Evolutionary conservation across 2,329 filamentous ascomycete species (phyloP).

Genomic region (Fusarium piperis): DNA sequence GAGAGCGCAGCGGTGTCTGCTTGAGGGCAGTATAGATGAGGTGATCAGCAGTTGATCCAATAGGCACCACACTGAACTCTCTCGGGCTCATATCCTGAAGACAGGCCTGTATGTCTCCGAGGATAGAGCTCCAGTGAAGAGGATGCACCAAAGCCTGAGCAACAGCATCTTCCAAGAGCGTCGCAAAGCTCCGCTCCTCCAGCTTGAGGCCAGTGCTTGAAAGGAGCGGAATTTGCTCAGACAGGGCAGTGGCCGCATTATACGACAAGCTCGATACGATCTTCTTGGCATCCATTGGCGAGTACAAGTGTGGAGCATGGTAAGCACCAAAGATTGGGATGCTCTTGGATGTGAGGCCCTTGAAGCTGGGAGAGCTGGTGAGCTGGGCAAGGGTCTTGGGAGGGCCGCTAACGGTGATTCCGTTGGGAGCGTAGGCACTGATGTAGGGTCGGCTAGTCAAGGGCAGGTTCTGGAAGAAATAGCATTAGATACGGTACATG

Average conservation of each 20-base stretch:
- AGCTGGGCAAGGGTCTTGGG: constrained; percentile 26
- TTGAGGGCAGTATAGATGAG: constrained; percentile 34
- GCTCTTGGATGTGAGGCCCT: constrained; percentile 9
- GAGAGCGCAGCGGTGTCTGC: constrained; percentile 19
- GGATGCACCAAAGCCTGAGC: constrained; percentile 18
- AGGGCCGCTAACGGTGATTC: constrained; percentile 29
- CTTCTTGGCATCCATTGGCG: constrained; percentile 11
- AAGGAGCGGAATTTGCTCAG: constrained; percentile 11
- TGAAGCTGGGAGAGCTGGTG: neutral
- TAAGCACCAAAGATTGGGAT: constrained; percentile 34
- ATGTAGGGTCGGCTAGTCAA: constrained; percentile 33
- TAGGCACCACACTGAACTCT: constrained; percentile 11
- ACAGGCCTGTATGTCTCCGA: constrained; percentile 7
- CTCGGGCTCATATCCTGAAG: neutral
- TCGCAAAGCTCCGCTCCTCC: constrained; percentile 22
- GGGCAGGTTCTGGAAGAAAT: neutral
- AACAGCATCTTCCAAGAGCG: constrained; percentile 24
- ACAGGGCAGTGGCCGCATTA: neutral
- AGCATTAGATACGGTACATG: no score
- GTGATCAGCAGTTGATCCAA: constrained; percentile 28
- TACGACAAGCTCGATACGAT: constrained; percentile 10
- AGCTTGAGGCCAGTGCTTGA: constrained; percentile 7
- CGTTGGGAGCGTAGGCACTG: constrained; percentile 32
- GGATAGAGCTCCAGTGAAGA: constrained; percentile 25
- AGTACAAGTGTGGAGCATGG: constrained; percentile 33